Evolutionary conservation across 2,329 filamentous ascomycete genomes (phyloP), one percentile per base, ranked within the genome.

Genomic region (Aureobasidium sp.): DNA sequence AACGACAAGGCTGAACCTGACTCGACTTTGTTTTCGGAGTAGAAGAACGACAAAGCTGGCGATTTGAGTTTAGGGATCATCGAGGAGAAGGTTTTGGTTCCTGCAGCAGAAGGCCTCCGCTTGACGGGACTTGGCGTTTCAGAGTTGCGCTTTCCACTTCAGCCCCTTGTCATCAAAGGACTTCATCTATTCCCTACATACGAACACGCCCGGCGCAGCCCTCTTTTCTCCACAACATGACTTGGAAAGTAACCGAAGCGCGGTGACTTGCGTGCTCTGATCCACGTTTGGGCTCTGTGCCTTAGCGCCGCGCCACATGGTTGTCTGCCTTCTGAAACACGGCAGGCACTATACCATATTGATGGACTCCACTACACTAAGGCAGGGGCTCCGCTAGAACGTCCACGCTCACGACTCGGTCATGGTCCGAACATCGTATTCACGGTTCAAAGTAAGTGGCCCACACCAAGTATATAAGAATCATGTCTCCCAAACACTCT

Each of bases 321-420:
- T 41, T 25, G 55, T 59, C 47, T 41, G 29, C 21, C n/a, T 37
- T 37, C 16, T 60, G 57, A 60, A 60, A 60, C 57, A 9, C 47
- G 47, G 57, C 30, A 41, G 21, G 21, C 9, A 60, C 47, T 60
- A 44, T 52, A 44, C 47, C 41, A 50, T 44, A 55, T 30, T 44
- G 30, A 60, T 37, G 27, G 21, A 60, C 57, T 60, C 57, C 57
- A 52, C 47, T 34, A 50, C 47, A 60, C 57, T 60, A 60, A 60
- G 37, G 57, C 47, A 60, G 57, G 57, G 57, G 57, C 57, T 60
- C 57, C 57, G 57, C 55, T 49, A 32, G 36, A 39, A 59, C 34
- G 30, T 29, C 13, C 34, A 49, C 49, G 34, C 27, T 39, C 55
- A 34, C 34, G 34, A 45, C 10, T 49, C 55, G 36, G 44, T 11